Percentiles rank a stretch among this genome's conserved stretches.
These are phyloP conservation scores for Mycena floridula DNA, from an alignment of 768 basidiomycete genomes.

Conservation along the genomic window DNA sequence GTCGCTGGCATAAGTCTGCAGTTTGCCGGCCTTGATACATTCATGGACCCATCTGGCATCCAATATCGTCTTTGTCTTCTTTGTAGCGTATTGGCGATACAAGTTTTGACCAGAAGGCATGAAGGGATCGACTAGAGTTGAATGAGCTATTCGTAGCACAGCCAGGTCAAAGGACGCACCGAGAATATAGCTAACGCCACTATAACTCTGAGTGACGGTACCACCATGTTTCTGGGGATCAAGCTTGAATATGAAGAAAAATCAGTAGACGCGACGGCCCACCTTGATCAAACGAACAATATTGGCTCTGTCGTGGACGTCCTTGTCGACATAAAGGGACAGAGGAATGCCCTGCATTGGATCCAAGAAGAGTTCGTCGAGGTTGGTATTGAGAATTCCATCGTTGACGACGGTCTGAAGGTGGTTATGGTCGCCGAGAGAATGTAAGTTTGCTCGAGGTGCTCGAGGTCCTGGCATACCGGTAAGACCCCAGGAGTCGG, in stretches of 20 bases:
- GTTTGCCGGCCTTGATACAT: slow-evolving; percentile 60
- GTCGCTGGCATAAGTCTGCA: slow-evolving; percentile 71
- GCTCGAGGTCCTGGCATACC: no score
- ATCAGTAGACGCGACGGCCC: slow-evolving; percentile 25
- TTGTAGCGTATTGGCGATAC: slow-evolving; percentile 71
- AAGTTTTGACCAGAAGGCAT: slow-evolving; percentile 77
- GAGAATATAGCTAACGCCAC: slow-evolving; percentile 73
- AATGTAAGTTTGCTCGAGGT: no score
- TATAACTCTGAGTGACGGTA: slow-evolving; percentile 66
- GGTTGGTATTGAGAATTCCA: slow-evolving; percentile 15
- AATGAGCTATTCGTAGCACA: slow-evolving; percentile 6
- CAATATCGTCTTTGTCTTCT: slow-evolving; percentile 76
- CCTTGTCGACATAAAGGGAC: slow-evolving; percentile 73
- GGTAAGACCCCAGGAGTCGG: no score
- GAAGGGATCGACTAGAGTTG: slow-evolving; percentile 61
- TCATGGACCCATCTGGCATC: slow-evolving; percentile 71
- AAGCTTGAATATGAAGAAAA: slow-evolving; percentile 1
- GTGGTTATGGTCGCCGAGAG: no score
- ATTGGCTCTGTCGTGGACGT: slow-evolving; percentile 62
- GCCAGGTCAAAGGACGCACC: slow-evolving; percentile 37
- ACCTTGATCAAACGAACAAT: slow-evolving; percentile 64
- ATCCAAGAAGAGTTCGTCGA: slow-evolving; percentile 62
- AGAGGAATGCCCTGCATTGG: slow-evolving; percentile 77
- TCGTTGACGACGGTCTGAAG: background rate
- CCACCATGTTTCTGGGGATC: slow-evolving; percentile 69